These are phyloP conservation scores for Xylaria arbuscula DNA, from an alignment of 2,329 filamentous ascomycete species.

Conservation along the genomic window DNA sequence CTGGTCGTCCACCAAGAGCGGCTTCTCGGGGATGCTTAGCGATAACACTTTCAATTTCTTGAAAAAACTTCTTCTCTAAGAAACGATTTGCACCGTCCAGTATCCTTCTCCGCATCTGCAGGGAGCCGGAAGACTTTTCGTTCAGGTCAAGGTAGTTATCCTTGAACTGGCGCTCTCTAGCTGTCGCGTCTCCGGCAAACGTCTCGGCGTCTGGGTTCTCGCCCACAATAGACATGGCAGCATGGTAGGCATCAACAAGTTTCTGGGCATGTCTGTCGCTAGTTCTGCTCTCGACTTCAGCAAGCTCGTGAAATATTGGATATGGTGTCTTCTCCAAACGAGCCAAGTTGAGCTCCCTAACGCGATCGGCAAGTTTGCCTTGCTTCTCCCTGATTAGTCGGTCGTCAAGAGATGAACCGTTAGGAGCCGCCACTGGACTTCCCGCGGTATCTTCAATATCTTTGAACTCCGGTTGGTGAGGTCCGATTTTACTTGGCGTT, in stretches of 20 bases:
- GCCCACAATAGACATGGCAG: conserved; percentile 80
- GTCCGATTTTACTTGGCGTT: conserved; percentile 74
- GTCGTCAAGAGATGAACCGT: conserved; percentile 71
- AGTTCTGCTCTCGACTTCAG: conserved; percentile 76
- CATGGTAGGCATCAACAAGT: conserved; percentile 83
- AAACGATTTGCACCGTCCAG: conserved; percentile 82
- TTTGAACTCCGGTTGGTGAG: conserved; percentile 73
- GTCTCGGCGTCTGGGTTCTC: conserved; percentile 73
- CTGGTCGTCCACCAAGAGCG: conserved; percentile 87
- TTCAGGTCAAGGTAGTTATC: conserved; percentile 81
- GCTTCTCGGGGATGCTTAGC: conserved; percentile 88
- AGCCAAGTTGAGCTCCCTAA: conserved; percentile 80
- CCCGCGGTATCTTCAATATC: conserved; percentile 72
- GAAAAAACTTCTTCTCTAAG: conserved; percentile 83
- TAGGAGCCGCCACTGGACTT: conserved; percentile 57
- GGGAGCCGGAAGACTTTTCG: conserved; percentile 70
- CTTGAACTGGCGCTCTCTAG: conserved; percentile 81
- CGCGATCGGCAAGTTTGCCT: conserved; percentile 79
- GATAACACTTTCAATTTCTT: conserved; percentile 80
- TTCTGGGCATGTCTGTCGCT: conserved; percentile 78
- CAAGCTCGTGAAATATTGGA: conserved; percentile 80
- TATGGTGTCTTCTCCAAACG: conserved; percentile 75
- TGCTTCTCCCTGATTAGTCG: conserved; percentile 87
- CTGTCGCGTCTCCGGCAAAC: conserved; percentile 69
- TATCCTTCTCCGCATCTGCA: conserved; percentile 80